A percentile compares a stretch with the other conserved stretches of the same genome.
Conservation (phyloP, 129 eudicot species). For the Artemisia argyi region DNA sequence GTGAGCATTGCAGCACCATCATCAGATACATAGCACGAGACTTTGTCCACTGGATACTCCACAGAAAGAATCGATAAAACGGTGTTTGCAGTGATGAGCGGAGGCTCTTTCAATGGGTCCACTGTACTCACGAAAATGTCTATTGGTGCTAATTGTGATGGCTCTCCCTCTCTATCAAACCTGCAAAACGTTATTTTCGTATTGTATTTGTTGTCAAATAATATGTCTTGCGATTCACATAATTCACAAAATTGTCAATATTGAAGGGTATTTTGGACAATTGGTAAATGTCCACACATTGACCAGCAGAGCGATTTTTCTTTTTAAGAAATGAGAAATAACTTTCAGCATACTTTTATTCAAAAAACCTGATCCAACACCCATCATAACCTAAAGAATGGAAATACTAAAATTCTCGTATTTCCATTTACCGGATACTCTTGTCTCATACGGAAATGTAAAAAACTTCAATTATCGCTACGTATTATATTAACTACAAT, state of each 20-base stretch:
- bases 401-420: not conserved
- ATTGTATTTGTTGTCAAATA: not conserved
- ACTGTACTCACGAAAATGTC: slow-evolving; percentile 92
- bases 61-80: slow-evolving; percentile 82
- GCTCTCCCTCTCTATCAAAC: slow-evolving; percentile 85
- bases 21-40: slow-evolving; percentile 63
- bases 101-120: slow-evolving; percentile 90
- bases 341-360: not conserved
- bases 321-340: not conserved
- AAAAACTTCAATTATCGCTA: not conserved
- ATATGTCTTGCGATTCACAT: not conserved
- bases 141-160: slow-evolving; percentile 80
- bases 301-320: too few relatives aligned
- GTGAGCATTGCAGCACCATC: slow-evolving; percentile 55
- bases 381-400: not conserved
- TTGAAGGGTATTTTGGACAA: not conserved
- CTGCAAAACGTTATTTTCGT: slow-evolving; percentile 27
- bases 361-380: not conserved
- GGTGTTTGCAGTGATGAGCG: slow-evolving; percentile 76
- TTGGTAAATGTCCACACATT: too few relatives aligned
- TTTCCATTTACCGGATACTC: not conserved
- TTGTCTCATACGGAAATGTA: not conserved
- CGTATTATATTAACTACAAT: not conserved
- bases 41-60: slow-evolving; percentile 88
- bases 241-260: not conserved